Evolutionary conservation across 495 filamentous ascomycete species (phyloP).

Genomic region (Xylaria scruposa): DNA sequence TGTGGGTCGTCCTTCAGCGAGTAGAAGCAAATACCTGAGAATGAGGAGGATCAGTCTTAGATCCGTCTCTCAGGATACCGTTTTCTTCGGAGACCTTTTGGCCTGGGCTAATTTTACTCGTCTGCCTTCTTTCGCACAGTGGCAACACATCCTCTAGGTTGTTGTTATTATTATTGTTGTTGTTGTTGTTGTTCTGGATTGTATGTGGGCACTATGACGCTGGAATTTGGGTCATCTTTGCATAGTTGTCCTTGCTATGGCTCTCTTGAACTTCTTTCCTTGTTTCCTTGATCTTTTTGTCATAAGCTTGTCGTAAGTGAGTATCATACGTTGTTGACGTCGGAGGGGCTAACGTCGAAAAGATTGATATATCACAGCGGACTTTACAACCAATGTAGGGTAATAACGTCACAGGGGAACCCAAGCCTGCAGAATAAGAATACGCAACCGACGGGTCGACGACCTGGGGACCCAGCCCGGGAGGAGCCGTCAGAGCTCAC

Average conservation of each 20-base stretch:
- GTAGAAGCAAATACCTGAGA: neutral
- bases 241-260: constrained; percentile 4
- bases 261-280: neutral
- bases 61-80: neutral
- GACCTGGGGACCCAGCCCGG: neutral
- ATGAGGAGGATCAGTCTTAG: constrained; percentile 4
- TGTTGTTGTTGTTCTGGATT: constrained; percentile 11
- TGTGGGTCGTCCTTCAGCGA: neutral
- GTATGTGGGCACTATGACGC: neutral
- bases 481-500: neutral
- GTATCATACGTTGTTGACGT: no score
- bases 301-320: no score
- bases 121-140: neutral
- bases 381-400: neutral
- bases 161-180: neutral
- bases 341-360: neutral
- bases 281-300: neutral
- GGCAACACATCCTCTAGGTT: neutral
- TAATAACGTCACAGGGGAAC: neutral
- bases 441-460: neutral
- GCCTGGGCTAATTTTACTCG: neutral
- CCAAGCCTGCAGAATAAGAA: neutral
- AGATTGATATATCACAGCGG: neutral
- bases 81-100: neutral
- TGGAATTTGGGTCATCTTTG: constrained; percentile 18